These are phyloP conservation scores for Leccinum olivaceopallidum DNA, from an alignment of 768 basidiomycete genomes.

Conservation along the genomic window DNA sequence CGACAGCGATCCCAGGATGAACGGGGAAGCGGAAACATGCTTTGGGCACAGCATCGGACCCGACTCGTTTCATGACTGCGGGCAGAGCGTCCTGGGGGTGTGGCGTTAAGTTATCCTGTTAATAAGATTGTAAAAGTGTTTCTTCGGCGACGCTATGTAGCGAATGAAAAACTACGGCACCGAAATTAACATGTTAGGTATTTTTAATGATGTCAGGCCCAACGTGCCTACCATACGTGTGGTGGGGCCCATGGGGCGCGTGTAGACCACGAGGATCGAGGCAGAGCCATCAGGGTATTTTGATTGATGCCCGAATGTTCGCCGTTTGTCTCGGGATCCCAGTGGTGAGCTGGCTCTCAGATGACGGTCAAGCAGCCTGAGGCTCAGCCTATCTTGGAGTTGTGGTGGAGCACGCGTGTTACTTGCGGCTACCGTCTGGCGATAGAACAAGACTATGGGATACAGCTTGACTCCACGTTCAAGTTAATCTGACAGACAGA, in stretches of 20 bases:
- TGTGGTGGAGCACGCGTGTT: neutral
- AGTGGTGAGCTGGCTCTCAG: neutral
- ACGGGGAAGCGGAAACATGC: conserved; percentile 10
- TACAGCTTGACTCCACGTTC: neutral
- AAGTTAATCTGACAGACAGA: neutral
- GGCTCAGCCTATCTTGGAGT: neutral
- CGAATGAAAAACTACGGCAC: conserved; percentile 18
- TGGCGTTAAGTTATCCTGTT: neutral
- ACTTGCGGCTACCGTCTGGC: neutral
- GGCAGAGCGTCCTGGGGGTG: neutral
- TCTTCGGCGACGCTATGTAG: neutral
- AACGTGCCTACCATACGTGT: conserved; percentile 13
- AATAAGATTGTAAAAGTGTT: conserved; percentile 1
- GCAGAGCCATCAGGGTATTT: neutral
- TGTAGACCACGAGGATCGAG: conserved; percentile 21
- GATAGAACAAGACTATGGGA: neutral
- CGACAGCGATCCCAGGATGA: conserved; percentile 7
- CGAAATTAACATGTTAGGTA: conserved; percentile 10
- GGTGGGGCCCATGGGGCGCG: conserved; percentile 2
- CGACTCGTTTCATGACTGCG: conserved; percentile 19
- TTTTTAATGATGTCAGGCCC: conserved; percentile 2
- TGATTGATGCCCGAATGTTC: conserved; percentile 3
- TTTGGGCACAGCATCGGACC: conserved; percentile 10
- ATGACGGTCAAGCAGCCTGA: neutral
- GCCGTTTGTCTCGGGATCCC: neutral